Percentiles rank a stretch among this genome's conserved stretches.
Conservation (phyloP, 257 asterid genomes). For the Cruciata laevipes region DNA sequence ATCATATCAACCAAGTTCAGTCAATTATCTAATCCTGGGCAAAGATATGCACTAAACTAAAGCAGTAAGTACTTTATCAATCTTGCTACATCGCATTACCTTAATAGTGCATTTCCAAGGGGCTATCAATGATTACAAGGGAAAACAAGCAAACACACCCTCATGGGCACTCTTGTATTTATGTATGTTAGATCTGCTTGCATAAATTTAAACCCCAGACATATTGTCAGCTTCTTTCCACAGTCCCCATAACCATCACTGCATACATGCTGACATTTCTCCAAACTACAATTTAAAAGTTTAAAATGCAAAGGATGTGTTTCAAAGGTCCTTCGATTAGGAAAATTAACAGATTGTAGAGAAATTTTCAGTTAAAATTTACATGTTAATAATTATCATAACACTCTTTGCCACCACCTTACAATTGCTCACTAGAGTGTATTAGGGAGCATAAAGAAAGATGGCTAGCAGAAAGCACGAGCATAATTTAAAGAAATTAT, state of each 20-base stretch:
- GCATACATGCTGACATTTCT: background rate
- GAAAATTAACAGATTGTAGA: background rate
- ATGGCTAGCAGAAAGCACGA: background rate
- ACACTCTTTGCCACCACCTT: background rate
- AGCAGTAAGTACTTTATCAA: background rate
- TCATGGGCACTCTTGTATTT: background rate
- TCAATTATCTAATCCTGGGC: background rate
- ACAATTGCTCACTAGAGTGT: background rate
- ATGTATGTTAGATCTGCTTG: background rate
- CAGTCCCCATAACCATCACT: background rate
- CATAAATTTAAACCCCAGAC: background rate
- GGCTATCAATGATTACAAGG: background rate
- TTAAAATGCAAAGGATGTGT: conserved; percentile 6
- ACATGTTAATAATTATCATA: background rate
- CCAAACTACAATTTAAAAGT: background rate
- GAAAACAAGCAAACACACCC: background rate
- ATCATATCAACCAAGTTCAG: background rate
- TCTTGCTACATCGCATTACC: background rate
- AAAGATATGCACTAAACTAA: background rate
- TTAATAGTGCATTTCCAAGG: background rate
- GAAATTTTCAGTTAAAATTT: background rate
- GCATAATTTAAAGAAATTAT: background rate
- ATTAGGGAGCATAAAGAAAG: background rate
- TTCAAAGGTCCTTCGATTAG: background rate
- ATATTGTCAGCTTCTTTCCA: background rate